A percentile compares a stretch with the other conserved stretches of the same genome.
phyloP scores from a whole-genome alignment of 495 filamentous ascomycete species.

The Cercophora newfieldiana region DNA sequence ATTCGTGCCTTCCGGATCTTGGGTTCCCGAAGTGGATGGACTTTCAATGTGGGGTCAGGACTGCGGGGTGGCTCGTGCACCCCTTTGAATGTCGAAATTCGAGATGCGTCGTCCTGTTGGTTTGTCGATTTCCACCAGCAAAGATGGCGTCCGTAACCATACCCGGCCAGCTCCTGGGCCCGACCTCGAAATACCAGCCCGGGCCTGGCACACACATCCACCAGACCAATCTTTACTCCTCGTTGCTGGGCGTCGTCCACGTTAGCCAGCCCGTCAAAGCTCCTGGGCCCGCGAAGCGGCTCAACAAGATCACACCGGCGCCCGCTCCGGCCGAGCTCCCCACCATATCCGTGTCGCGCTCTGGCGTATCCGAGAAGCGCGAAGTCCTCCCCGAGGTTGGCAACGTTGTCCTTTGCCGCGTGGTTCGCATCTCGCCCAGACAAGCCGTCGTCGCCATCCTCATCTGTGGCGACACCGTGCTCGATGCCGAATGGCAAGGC shows the following conservation, averaged over 20 bases:
- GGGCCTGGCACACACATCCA: constrained; percentile 84
- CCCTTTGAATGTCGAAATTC: background rate
- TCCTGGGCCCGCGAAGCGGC: constrained; percentile 55
- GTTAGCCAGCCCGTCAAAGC: constrained; percentile 50
- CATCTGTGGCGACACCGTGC: constrained; percentile 64
- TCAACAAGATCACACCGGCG: constrained; percentile 51
- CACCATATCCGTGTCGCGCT: constrained; percentile 42
- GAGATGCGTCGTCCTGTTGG: background rate
- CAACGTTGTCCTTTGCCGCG: constrained; percentile 75
- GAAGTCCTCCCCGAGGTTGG: constrained; percentile 80
- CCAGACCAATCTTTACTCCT: constrained; percentile 68
- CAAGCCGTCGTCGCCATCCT: constrained; percentile 83
- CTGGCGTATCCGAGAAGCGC: constrained; percentile 47
- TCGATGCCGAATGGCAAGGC: constrained; percentile 63
- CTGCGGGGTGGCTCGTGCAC: background rate
- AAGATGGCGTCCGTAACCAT: constrained; percentile 40
- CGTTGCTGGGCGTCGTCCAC: constrained; percentile 62
- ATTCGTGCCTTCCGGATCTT: constrained; percentile 6
- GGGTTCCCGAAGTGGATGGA: background rate
- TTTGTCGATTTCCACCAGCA: constrained; percentile 7
- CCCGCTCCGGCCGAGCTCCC: constrained; percentile 35
- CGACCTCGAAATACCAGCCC: constrained; percentile 60
- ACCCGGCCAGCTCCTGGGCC: constrained; percentile 78
- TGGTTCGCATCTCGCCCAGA: constrained; percentile 77
- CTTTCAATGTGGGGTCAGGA: background rate